Evolutionary conservation across 192 early-diverging fungal genomes (phyloP).

Genomic region (Rhizophagus clarus): DNA sequence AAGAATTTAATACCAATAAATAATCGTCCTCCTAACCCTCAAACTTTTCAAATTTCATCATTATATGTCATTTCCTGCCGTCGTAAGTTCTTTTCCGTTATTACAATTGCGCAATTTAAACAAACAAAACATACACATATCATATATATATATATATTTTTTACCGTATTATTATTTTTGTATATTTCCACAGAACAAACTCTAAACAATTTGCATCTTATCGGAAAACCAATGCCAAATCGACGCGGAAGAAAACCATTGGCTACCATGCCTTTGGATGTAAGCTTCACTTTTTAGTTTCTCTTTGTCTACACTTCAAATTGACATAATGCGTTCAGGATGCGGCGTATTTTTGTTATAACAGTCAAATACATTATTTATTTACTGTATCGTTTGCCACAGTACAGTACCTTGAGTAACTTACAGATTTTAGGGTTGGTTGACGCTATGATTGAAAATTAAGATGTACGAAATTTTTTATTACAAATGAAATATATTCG

Average conservation of each 20-base stretch:
- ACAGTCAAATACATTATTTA: background rate
- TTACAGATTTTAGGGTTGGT: too few species aligned
- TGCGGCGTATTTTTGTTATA: too few species aligned
- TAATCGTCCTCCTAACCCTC: too few species aligned
- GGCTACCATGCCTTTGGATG: constrained; percentile 6
- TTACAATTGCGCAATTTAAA: background rate
- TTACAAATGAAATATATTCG: too few species aligned
- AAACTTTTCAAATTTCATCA: background rate
- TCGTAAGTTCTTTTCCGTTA: background rate
- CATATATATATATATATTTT: too few species aligned
- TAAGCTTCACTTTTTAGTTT: background rate
- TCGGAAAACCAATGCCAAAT: constrained; percentile 25
- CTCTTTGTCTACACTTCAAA: background rate
- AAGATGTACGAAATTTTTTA: too few species aligned
- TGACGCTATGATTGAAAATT: too few species aligned
- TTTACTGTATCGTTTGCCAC: too few species aligned
- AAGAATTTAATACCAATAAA: too few species aligned
- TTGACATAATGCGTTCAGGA: too few species aligned
- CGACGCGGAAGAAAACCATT: constrained; percentile 27
- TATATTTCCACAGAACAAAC: constrained; percentile 14
- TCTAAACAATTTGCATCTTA: background rate
- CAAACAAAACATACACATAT: background rate
- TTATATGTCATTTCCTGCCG: background rate
- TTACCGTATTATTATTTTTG: too few species aligned
- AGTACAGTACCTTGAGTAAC: too few species aligned